Evolutionary conservation across 345 rosid genomes (phyloP).

Genomic region (Passiflora organensis): DNA sequence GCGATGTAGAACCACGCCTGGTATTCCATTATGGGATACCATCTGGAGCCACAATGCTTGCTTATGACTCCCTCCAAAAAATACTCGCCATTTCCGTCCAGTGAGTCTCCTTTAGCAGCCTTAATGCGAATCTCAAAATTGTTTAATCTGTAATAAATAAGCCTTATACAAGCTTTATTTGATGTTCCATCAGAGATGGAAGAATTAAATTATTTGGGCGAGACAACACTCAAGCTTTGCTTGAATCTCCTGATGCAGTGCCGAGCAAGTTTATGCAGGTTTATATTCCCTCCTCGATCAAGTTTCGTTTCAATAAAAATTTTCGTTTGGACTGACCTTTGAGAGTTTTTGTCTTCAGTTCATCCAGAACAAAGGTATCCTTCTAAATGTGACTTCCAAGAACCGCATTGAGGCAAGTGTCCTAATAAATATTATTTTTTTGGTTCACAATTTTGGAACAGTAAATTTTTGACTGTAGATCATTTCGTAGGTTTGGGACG

Average conservation of each 20-base stretch:
- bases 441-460: neutral
- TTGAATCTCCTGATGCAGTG: constrained; percentile 53
- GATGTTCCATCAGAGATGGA: constrained; percentile 53
- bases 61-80: constrained; percentile 61
- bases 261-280: constrained; percentile 80
- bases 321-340: neutral
- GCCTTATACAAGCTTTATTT: neutral
- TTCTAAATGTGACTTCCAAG: constrained; percentile 61
- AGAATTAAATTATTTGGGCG: constrained; percentile 74
- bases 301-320: neutral
- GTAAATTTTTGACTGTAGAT: no score
- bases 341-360: constrained; percentile 37
- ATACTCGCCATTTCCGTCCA: constrained; percentile 69
- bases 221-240: constrained; percentile 61
- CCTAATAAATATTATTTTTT: neutral
- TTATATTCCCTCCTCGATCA: constrained; percentile 10
- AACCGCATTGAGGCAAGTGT: constrained; percentile 74
- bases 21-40: constrained; percentile 85
- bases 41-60: constrained; percentile 54
- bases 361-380: constrained; percentile 62
- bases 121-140: no score
- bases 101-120: constrained; percentile 28
- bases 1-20: constrained; percentile 72
- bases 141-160: no score
- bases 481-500: constrained; percentile 68